Evolutionary conservation across 2,329 filamentous ascomycete species (phyloP), one percentile per base, ranked within the genome.

Genomic region (Claviceps sp.): DNA sequence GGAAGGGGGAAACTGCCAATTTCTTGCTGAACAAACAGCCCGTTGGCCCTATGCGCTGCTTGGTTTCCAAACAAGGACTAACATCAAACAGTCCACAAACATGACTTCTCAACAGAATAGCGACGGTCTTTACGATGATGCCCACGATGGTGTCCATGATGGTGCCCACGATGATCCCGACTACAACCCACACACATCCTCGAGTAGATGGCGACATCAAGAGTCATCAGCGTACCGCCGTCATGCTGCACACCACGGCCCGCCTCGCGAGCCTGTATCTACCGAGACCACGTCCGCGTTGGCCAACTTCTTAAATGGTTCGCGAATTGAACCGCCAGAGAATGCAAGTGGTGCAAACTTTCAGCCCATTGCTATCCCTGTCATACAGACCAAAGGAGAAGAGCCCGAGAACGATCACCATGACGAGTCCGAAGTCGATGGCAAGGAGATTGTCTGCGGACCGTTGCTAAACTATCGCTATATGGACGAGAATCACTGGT

Each of bases 401-500:
- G 48, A 17, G 13, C 40, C 34, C 26, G n/a, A 30, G 11, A 24
- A 53, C 6, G 49, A 52, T 11, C 55, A 45, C 3, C 56, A 57
- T 37, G 55, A 51, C 34, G 44, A 41, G 16, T 22, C 17, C 24
- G 5, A 42, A 7, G 40, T 52, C 5, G 48, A 54, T 11, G 56
- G 74, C 46, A 75, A 71, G 61, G 80, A 86, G 55, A 75, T 89
- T 30, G 72, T 85, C 14, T 84, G 80, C 59, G 87, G 87, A 0
- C 87, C 87, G 19, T 70, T 91, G 57, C 69, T 91, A 56, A 91
- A 91, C 68, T 91, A 89, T 66, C 76, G 84, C 57, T 78, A 80
- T 61, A 89, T 85, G 80, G 80, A 84, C 57, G 79, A 84, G 60
- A 76, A 75, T 30, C 70, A 69, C 42, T 97, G 91, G 90, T 74